These are phyloP conservation scores for Cadophora sp. DNA, from an alignment of 2,329 filamentous ascomycete species.

Conservation along the genomic window DNA sequence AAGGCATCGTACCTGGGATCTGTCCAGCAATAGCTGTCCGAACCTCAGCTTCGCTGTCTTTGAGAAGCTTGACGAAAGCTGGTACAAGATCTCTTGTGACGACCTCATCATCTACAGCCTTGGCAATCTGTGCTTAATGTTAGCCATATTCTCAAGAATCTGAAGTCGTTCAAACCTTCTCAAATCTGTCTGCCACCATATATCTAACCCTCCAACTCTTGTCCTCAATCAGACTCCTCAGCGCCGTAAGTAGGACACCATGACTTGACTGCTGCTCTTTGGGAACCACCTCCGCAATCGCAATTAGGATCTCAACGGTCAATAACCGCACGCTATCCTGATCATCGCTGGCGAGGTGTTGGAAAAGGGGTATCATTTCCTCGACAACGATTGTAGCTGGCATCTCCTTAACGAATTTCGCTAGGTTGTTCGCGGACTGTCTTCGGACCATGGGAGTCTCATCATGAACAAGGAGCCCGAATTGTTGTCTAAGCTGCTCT, in stretches of 20 bases:
- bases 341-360: conserved; percentile 94
- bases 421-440: conserved; percentile 93
- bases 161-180: conserved; percentile 70
- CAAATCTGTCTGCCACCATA: conserved; percentile 98
- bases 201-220: conserved; percentile 99
- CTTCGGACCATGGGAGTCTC: conserved; percentile 99
- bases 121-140: conserved; percentile 75
- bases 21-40: conserved; percentile 96
- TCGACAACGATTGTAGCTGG: conserved; percentile 88
- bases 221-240: conserved; percentile 95
- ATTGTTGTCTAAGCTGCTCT: conserved; percentile 90
- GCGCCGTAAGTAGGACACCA: conserved; percentile 86
- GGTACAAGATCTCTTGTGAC: conserved; percentile 93
- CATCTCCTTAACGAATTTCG: conserved; percentile 98
- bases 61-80: conserved; percentile 95
- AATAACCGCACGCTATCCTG: conserved; percentile 96
- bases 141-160: conserved; percentile 21
- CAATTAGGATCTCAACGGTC: conserved; percentile 95
- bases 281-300: conserved; percentile 94
- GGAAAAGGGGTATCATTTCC: conserved; percentile 99
- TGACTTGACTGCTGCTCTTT: conserved; percentile 98
- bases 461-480: conserved; percentile 92
- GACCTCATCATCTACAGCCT: conserved; percentile 97
- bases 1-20: conserved; percentile 71
- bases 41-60: conserved; percentile 97